Conservation (phyloP, 2,329 filamentous ascomycete genomes). For the Aspergillus hortae region DNA sequence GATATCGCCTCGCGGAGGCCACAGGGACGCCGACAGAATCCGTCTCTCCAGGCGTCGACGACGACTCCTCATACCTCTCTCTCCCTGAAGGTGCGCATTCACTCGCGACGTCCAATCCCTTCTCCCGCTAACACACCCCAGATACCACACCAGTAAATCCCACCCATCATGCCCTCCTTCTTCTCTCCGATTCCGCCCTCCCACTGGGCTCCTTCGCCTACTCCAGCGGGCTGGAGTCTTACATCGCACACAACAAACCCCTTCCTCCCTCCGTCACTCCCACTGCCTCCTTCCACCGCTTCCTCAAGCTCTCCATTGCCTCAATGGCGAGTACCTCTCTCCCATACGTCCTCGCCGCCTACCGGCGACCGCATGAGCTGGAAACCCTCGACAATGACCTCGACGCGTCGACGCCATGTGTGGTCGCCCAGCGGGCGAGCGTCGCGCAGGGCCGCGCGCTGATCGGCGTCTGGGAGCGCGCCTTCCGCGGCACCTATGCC, state of each 20-base stretch:
- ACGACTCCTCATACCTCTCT: conserved; percentile 3
- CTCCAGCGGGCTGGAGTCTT: conserved; percentile 62
- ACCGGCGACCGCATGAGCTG: conserved; percentile 48
- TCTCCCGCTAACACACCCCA: neutral
- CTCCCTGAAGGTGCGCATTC: conserved; percentile 8
- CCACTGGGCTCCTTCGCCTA: conserved; percentile 65
- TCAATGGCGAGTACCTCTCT: conserved; percentile 58
- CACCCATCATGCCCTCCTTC: conserved; percentile 52
- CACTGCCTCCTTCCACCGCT: conserved; percentile 49
- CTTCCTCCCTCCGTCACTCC: conserved; percentile 29
- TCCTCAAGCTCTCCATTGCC: conserved; percentile 55
- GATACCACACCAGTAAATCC: conserved; percentile 13
- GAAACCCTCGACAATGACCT: conserved; percentile 59
- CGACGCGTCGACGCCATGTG: conserved; percentile 61
- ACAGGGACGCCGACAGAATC: conserved; percentile 6
- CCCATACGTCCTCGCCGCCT: conserved; percentile 57
- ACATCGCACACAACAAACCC: conserved; percentile 54
- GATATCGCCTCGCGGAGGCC: conserved; percentile 35
- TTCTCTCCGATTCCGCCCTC: conserved; percentile 62
- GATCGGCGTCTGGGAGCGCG: conserved; percentile 58
- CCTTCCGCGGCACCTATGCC: conserved; percentile 40
- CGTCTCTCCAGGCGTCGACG: conserved; percentile 1
- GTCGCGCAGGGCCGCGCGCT: conserved; percentile 59
- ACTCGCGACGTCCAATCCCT: neutral
- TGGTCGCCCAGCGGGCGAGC: conserved; percentile 59